These are phyloP conservation scores for Chimonanthus praecox DNA, from an alignment of 164 flowering plant species.

Conservation along the genomic window DNA sequence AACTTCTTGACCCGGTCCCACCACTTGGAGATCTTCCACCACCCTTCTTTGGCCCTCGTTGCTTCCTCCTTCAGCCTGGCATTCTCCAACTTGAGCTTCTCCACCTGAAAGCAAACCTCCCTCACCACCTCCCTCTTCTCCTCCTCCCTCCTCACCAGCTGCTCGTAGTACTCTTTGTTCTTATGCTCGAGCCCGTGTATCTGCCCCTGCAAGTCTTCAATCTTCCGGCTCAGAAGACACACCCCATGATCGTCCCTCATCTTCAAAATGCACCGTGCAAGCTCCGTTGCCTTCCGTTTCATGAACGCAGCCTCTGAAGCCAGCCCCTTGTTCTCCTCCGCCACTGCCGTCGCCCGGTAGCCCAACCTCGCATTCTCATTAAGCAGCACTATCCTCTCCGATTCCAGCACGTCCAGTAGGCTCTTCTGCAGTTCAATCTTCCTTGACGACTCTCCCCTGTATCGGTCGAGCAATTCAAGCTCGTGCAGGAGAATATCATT, in stretches of 20 bases:
- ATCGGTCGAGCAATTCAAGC: constrained; percentile 17
- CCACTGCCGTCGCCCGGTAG: constrained; percentile 30
- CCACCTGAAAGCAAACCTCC: constrained; percentile 30
- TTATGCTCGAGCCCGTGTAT: constrained; percentile 55
- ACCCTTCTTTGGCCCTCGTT: neutral
- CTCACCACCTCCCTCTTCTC: constrained; percentile 13
- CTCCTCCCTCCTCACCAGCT: constrained; percentile 29
- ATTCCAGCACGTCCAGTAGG: constrained; percentile 64
- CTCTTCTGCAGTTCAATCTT: constrained; percentile 65
- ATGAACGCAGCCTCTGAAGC: constrained; percentile 44
- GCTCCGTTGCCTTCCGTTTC: constrained; percentile 57
- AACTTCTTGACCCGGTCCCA: constrained; percentile 39
- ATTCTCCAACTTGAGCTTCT: constrained; percentile 24
- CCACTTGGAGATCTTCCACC: constrained; percentile 14
- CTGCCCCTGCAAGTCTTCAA: constrained; percentile 66
- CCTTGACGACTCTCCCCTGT: constrained; percentile 27
- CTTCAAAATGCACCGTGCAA: constrained; percentile 59
- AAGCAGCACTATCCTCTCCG: constrained; percentile 60
- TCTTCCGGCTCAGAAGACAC: constrained; percentile 37
- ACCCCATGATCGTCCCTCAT: constrained; percentile 65
- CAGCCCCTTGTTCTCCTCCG: constrained; percentile 54
- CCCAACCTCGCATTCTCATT: constrained; percentile 56
- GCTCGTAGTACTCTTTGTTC: constrained; percentile 47
- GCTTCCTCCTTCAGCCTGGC: constrained; percentile 16
- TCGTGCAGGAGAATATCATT: constrained; percentile 36